Evolutionary conservation across 1,284 basidiomycete genomes (phyloP).

Genomic region (Exobasidium rhododendri): DNA sequence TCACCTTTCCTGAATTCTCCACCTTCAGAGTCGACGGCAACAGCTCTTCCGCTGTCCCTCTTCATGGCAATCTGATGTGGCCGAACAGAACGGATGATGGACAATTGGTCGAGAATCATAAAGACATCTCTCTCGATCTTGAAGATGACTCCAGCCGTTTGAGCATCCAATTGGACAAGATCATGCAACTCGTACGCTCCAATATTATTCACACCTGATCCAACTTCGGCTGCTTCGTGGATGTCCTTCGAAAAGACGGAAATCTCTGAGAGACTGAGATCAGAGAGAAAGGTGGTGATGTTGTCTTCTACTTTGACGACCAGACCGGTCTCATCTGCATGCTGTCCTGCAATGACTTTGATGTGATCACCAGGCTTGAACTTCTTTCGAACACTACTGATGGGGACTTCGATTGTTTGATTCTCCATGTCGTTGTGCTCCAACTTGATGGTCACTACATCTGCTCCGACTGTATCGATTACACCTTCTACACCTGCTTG

Average conservation of each 20-base stretch:
- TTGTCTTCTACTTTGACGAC: slow-evolving; percentile 80
- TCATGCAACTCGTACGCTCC: slow-evolving; percentile 95
- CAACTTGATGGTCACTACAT: slow-evolving; percentile 78
- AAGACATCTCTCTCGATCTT: slow-evolving; percentile 94
- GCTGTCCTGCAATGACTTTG: slow-evolving; percentile 94
- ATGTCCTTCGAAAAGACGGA: slow-evolving; percentile 97
- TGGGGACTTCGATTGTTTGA: slow-evolving; percentile 76
- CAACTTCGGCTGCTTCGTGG: slow-evolving; percentile 93
- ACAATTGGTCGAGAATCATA: slow-evolving; percentile 91
- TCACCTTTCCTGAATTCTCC: slow-evolving; percentile 74
- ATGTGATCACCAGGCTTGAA: slow-evolving; percentile 98
- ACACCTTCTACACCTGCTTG: slow-evolving; percentile 87
- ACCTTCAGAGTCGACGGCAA: slow-evolving; percentile 85
- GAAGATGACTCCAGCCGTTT: slow-evolving; percentile 94
- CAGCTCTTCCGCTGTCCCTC: slow-evolving; percentile 76
- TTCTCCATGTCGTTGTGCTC: slow-evolving; percentile 75
- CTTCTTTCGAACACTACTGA: slow-evolving; percentile 82
- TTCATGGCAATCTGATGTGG: slow-evolving; percentile 87
- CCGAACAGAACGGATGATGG: slow-evolving; percentile 74
- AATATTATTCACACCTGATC: slow-evolving; percentile 78
- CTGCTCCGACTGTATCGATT: slow-evolving; percentile 81
- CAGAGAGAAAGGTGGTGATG: slow-evolving; percentile 93
- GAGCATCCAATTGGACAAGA: slow-evolving; percentile 87
- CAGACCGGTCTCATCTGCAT: slow-evolving; percentile 90
- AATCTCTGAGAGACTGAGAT: slow-evolving; percentile 92